These are phyloP conservation scores for Podaxis sp. DNA, from an alignment of 768 basidiomycete genomes.

Conservation along the genomic window DNA sequence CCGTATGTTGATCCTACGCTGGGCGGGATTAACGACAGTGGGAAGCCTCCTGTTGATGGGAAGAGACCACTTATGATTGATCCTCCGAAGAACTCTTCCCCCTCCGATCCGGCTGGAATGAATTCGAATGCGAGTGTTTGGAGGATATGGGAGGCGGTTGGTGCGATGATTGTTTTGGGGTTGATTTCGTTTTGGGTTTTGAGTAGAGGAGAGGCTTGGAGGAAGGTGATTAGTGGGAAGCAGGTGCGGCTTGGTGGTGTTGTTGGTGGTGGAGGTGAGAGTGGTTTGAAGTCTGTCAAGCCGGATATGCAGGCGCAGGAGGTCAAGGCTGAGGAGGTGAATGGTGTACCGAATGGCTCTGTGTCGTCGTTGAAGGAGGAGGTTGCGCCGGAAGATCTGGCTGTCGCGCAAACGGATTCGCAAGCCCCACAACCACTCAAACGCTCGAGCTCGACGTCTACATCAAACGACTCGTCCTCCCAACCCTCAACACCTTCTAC, in stretches of 20 bases:
- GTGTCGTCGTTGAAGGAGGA: not conserved
- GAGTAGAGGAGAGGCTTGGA: not conserved
- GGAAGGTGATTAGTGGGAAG: not conserved
- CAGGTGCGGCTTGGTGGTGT: not conserved
- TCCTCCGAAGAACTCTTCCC: conserved; percentile 7
- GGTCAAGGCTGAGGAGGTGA: not conserved
- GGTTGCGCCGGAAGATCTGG: not conserved
- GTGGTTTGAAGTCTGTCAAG: too few relatives aligned
- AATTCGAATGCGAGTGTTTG: not conserved
- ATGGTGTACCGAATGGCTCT: not conserved
- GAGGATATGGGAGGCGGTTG: conserved; percentile 15
- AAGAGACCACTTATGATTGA: conserved; percentile 6
- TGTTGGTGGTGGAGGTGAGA: too few relatives aligned
- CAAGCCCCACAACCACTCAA: too few relatives aligned
- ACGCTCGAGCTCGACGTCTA: not conserved
- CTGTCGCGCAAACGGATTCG: not conserved
- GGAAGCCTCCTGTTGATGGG: not conserved
- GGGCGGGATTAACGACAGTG: not conserved
- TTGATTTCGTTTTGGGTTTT: conserved; percentile 20
- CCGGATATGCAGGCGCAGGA: not conserved
- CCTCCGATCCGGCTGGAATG: not conserved
- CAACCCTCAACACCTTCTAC: not conserved
- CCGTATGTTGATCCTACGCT: not conserved
- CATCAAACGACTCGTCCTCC: not conserved
- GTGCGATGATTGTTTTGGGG: conserved; percentile 16